Evolutionary conservation across 768 basidiomycete genomes (phyloP).

Genomic region (Tremella fuciformis): DNA sequence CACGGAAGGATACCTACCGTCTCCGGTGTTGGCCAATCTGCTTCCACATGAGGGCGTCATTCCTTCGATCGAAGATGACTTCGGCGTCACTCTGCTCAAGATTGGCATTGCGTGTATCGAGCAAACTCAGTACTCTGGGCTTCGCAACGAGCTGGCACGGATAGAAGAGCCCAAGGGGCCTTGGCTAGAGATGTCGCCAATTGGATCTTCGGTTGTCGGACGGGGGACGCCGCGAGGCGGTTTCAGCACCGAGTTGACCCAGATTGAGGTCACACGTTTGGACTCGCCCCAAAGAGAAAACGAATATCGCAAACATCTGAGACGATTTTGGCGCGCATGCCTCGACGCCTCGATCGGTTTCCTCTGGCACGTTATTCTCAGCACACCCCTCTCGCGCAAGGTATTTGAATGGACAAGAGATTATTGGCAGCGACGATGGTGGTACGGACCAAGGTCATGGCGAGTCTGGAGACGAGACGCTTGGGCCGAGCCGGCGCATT

Average conservation of each 20-base stretch:
- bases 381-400: slow-evolving; percentile 28
- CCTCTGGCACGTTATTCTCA: slow-evolving; percentile 14
- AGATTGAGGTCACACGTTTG: slow-evolving; percentile 33
- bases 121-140: slow-evolving; percentile 41
- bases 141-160: slow-evolving; percentile 37
- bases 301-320: slow-evolving; percentile 26
- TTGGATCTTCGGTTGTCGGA: slow-evolving; percentile 17
- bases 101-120: slow-evolving; percentile 45
- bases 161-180: slow-evolving; percentile 30
- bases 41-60: slow-evolving; percentile 41
- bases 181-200: slow-evolving; percentile 32
- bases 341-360: slow-evolving; percentile 9
- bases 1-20: slow-evolving; percentile 45
- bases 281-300: slow-evolving; percentile 24
- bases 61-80: slow-evolving; percentile 40
- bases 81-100: slow-evolving; percentile 44
- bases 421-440: slow-evolving; percentile 31
- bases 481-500: slow-evolving; percentile 25
- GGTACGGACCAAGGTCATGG: slow-evolving; percentile 44
- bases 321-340: slow-evolving; percentile 29
- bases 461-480: slow-evolving; percentile 38
- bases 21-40: slow-evolving; percentile 31
- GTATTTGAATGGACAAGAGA: slow-evolving; percentile 4
- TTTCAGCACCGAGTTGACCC: slow-evolving; percentile 38
- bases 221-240: slow-evolving; percentile 16